Evolutionary conservation across 139 green algal genomes (phyloP).

Genomic region (Axilococcus clingmanii): DNA sequence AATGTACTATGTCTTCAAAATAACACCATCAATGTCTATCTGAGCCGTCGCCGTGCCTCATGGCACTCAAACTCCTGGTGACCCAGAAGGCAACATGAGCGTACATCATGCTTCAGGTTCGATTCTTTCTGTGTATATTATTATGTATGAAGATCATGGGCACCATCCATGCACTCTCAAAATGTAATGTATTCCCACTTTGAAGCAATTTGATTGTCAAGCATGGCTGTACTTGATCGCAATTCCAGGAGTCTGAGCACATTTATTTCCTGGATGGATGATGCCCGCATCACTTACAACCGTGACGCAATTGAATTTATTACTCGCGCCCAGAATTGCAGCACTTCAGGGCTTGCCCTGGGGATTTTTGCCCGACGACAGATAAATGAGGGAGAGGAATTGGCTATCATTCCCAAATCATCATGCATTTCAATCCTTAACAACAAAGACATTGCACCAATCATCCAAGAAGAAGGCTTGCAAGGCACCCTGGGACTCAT

Average conservation of each 20-base stretch:
- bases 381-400: constrained; percentile 28
- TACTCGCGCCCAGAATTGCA: constrained; percentile 4
- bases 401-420: constrained; percentile 49
- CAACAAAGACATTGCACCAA: constrained; percentile 28
- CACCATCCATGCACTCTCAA: no score
- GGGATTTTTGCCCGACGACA: constrained; percentile 11
- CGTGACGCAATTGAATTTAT: constrained; percentile 7
- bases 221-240: neutral
- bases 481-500: constrained; percentile 56
- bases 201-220: neutral
- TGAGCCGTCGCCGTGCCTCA: no score
- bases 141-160: no score
- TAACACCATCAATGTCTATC: no score
- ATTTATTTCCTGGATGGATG: constrained; percentile 18
- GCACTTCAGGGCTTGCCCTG: constrained; percentile 10
- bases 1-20: no score
- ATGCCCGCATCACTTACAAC: constrained; percentile 7
- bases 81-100: no score
- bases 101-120: no score
- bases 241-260: neutral
- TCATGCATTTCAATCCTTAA: constrained; percentile 33
- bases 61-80: no score
- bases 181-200: no score
- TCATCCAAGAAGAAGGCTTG: constrained; percentile 43
- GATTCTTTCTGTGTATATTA: no score